phyloP scores from a whole-genome alignment of 2,329 filamentous ascomycete genomes.

The Zelopaecilomyces penicillatus region DNA sequence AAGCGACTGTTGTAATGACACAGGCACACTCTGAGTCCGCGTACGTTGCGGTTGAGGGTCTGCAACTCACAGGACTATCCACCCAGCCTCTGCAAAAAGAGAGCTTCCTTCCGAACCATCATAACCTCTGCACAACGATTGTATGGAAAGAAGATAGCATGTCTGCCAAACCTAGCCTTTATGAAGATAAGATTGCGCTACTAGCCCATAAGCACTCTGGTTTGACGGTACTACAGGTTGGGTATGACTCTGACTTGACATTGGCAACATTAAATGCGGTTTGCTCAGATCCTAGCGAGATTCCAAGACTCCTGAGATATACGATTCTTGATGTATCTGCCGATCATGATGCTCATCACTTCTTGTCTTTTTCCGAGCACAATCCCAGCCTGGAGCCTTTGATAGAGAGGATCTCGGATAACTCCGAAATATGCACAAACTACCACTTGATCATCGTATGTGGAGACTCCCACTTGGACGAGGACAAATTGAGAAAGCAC shows the following conservation, averaged over 20 bases:
- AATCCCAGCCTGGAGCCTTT: constrained; percentile 14
- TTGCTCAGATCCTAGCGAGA: constrained; percentile 11
- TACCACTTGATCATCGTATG: constrained; percentile 27
- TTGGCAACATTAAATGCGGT: constrained; percentile 20
- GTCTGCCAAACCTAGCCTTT: constrained; percentile 13
- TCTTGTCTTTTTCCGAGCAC: not conserved
- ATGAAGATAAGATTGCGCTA: constrained; percentile 21
- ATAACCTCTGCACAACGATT: constrained; percentile 40
- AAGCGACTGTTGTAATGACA: constrained; percentile 36
- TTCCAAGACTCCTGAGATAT: constrained; percentile 26
- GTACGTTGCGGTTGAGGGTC: constrained; percentile 35
- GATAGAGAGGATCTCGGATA: constrained; percentile 19
- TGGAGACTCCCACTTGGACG: constrained; percentile 10
- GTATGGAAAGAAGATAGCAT: constrained; percentile 35
- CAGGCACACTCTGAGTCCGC: constrained; percentile 23
- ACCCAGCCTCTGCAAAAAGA: constrained; percentile 15
- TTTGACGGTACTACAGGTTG: constrained; percentile 31
- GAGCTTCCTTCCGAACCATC: constrained; percentile 39
- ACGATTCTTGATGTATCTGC: constrained; percentile 16
- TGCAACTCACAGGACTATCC: constrained; percentile 33
- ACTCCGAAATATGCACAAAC: constrained; percentile 14
- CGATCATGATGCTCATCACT: not conserved
- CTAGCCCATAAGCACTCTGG: constrained; percentile 32
- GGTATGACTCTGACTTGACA: constrained; percentile 16
- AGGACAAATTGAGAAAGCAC: constrained; percentile 12